Conservation (phyloP, 371 early-diverging fungal genomes). For the Dichotomocladium elegans region DNA sequence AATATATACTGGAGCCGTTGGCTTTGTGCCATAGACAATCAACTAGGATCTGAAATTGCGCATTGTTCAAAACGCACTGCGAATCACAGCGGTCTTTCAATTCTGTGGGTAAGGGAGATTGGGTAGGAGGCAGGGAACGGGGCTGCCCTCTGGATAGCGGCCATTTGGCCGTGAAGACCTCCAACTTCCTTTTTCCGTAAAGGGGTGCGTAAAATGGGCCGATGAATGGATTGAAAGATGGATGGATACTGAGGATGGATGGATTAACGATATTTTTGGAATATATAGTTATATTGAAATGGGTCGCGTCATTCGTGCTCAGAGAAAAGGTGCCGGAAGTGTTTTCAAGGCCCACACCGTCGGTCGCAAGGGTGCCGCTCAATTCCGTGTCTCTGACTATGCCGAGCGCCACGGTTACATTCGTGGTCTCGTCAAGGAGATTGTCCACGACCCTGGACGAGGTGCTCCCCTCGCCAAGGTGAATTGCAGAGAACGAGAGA, state of each 20-base stretch:
- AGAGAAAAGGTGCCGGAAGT: slow-evolving; percentile 98
- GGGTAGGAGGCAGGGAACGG: too few relatives aligned
- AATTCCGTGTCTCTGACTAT: slow-evolving; percentile 90
- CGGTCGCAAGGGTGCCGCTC: slow-evolving; percentile 96
- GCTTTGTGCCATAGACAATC: too few relatives aligned
- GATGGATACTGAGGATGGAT: neutral
- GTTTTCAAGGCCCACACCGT: slow-evolving; percentile 97
- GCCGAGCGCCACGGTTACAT: slow-evolving; percentile 98
- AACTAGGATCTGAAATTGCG: too few relatives aligned
- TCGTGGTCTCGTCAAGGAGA: slow-evolving; percentile 97
- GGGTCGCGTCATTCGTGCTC: slow-evolving; percentile 83
- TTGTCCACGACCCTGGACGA: slow-evolving; percentile 99
- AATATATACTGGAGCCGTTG: slow-evolving; percentile 3
- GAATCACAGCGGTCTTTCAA: too few relatives aligned
- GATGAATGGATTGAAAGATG: slow-evolving; percentile 7
- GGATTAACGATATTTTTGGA: too few relatives aligned
- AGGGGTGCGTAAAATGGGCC: neutral
- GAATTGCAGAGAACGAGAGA: neutral
- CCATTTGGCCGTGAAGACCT: too few relatives aligned
- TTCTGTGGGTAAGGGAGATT: too few relatives aligned
- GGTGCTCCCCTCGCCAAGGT: slow-evolving; percentile 99
- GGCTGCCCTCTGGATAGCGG: too few relatives aligned
- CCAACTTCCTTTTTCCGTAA: too few relatives aligned
- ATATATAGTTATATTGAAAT: slow-evolving; percentile 46
- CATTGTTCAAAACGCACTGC: too few relatives aligned